These are phyloP conservation scores for Pythium pyrilobum DNA, from an alignment of 352 stramenopile genomes.

Conservation along the genomic window DNA sequence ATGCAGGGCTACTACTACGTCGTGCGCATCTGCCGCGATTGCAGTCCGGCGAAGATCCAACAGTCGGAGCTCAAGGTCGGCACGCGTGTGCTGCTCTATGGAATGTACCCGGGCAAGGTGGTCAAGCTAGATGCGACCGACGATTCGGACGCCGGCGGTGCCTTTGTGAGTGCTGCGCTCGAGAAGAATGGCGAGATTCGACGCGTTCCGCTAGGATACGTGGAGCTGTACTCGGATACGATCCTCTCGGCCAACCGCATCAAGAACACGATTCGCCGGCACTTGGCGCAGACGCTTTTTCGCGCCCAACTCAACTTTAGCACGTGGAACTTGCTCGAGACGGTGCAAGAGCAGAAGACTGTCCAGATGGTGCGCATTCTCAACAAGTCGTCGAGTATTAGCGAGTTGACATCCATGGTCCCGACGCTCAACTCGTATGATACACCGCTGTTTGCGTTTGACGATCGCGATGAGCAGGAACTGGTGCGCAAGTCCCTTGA, in stretches of 20 bases:
- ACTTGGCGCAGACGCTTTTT: slow-evolving; percentile 72
- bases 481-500: slow-evolving; percentile 53
- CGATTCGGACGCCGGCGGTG: slow-evolving; percentile 45
- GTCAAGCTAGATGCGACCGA: slow-evolving; percentile 58
- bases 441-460: slow-evolving; percentile 36
- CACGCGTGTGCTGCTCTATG: slow-evolving; percentile 75
- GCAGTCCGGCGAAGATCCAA: slow-evolving; percentile 67
- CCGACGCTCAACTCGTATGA: slow-evolving; percentile 70
- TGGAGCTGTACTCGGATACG: slow-evolving; percentile 76
- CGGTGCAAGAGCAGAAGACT: slow-evolving; percentile 75
- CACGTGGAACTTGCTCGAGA: slow-evolving; percentile 80
- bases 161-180: slow-evolving; percentile 57
- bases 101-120: slow-evolving; percentile 53
- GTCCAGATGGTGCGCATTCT: slow-evolving; percentile 84
- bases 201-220: slow-evolving; percentile 53
- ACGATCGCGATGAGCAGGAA: slow-evolving; percentile 52
- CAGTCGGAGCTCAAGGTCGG: slow-evolving; percentile 55
- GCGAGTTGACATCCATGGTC: slow-evolving; percentile 73
- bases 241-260: slow-evolving; percentile 78
- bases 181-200: slow-evolving; percentile 38
- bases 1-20: slow-evolving; percentile 83
- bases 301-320: slow-evolving; percentile 82
- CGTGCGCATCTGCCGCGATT: slow-evolving; percentile 81
- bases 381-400: slow-evolving; percentile 80
- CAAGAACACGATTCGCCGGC: slow-evolving; percentile 64